Conservation (phyloP, 768 basidiomycete species). For the Tulasnella sp. region DNA sequence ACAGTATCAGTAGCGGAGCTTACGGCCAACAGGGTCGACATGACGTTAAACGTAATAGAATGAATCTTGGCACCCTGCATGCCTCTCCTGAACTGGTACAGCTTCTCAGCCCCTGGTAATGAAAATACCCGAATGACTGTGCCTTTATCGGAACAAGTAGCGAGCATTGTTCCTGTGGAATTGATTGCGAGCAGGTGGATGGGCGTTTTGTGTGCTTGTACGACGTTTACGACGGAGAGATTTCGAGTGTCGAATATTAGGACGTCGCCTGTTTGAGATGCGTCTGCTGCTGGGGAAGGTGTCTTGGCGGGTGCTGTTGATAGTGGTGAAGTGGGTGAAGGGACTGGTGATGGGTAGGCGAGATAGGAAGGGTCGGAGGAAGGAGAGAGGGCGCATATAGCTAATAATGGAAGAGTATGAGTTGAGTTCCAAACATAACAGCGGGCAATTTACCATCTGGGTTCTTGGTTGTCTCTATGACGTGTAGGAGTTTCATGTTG, state of each 20-base stretch:
- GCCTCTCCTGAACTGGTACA: constrained; percentile 91
- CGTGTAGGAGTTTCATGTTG: constrained; percentile 94
- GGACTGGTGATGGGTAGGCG: constrained; percentile 90
- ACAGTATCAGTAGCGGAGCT: constrained; percentile 90
- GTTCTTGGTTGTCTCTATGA: constrained; percentile 93
- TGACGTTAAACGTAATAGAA: constrained; percentile 71
- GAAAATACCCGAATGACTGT: constrained; percentile 95
- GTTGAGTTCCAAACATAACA: neutral
- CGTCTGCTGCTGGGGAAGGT: constrained; percentile 26
- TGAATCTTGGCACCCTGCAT: constrained; percentile 78
- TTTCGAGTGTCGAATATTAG: constrained; percentile 89
- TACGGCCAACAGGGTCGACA: constrained; percentile 74
- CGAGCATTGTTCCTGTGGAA: constrained; percentile 74
- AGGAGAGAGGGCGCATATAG: constrained; percentile 88
- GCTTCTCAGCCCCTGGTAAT: constrained; percentile 79
- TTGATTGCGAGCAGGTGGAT: constrained; percentile 82
- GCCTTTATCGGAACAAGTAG: constrained; percentile 87
- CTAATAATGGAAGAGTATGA: constrained; percentile 31
- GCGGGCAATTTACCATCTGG: constrained; percentile 58
- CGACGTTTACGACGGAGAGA: constrained; percentile 84
- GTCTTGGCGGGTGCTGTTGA: constrained; percentile 32
- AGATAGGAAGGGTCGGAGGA: constrained; percentile 88
- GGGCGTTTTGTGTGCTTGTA: constrained; percentile 93
- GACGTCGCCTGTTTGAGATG: constrained; percentile 63
- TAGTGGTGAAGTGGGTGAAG: constrained; percentile 57